phyloP scores from a whole-genome alignment of 306 rosid genomes.

The Nissolia schottii region DNA sequence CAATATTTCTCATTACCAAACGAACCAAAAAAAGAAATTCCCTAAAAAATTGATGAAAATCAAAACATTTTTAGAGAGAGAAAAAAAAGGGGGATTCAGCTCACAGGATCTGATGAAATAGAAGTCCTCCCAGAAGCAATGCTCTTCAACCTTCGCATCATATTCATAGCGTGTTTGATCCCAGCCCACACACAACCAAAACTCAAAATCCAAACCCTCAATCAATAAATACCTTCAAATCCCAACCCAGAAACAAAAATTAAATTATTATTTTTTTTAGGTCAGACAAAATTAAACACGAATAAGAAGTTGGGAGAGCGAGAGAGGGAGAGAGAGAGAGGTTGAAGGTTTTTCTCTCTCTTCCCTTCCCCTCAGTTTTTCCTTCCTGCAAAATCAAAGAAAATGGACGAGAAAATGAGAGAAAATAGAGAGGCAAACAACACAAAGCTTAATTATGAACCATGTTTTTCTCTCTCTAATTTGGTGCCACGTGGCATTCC shows the following conservation, averaged over 20 bases:
- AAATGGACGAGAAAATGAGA: not conserved
- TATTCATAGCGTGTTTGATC: constrained; percentile 36
- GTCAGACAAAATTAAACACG: not conserved
- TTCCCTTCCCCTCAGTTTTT: constrained; percentile 23
- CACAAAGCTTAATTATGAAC: constrained; percentile 19
- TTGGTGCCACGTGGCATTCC: constrained; percentile 40
- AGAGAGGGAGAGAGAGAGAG: constrained; percentile 38
- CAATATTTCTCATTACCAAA: not conserved
- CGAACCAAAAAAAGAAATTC: not conserved
- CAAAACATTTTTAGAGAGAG: not conserved
- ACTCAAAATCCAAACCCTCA: constrained; percentile 42
- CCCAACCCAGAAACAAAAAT: not conserved
- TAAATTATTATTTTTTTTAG: not conserved
- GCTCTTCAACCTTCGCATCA: constrained; percentile 97
- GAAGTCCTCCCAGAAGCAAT: constrained; percentile 95
- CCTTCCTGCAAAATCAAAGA: constrained; percentile 6
- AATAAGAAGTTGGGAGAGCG: constrained; percentile 24
- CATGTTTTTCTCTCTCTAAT: not conserved
- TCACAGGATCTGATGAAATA: constrained; percentile 88
- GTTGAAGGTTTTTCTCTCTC: constrained; percentile 35
- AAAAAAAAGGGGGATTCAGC: not conserved
- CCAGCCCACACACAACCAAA: constrained; percentile 25
- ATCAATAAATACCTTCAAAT: constrained; percentile 28
- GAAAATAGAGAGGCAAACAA: constrained; percentile 5
- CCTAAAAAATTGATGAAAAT: not conserved